Evolutionary conservation across 2,329 filamentous ascomycete genomes (phyloP), one percentile per base, ranked within the genome.

Genomic region (Grosmannia penicillata): DNA sequence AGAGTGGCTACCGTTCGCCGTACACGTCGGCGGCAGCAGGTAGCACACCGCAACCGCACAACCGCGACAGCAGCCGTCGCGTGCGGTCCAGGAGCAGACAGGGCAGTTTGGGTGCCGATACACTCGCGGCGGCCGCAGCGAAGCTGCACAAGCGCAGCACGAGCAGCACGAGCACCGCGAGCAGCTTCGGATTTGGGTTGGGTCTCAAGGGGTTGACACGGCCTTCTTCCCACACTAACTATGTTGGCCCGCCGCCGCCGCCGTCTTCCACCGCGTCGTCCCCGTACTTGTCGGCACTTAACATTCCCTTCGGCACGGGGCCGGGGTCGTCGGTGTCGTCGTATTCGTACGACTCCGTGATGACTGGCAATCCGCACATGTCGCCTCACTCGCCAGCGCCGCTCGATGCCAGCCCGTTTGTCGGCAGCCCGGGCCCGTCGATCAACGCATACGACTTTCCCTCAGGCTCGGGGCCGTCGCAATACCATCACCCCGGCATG

Each of bases 41-140:
- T 75, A 75, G 40, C 69, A 75, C 51, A 69, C n/a, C n/a, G n/a
- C n/a, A n/a, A n/a, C n/a, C n/a, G n/a, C n/a, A 67, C 29, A 35
- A 30, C 30, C 24, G 31, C 6, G 30, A 33, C 5, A 36, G 17
- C 14, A 37, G 19, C 21, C 43, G 66, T 15, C 57, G 59, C 35
- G 61, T 62, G 15, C 38, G 40, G 24, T 33, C 43, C 15, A 38
- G 39, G 27, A 26, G 41, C 18, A 33, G 36, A 9, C 41, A 35
- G 23, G 42, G 41, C 38, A 39, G 32, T 28, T 37, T 39, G 4
- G 43, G 43, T 14, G 38, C 40, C 15, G 39, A 33, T 3, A 18
- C 28, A 7, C 43, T 44, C 7, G 41, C 45, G 22, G 37, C 39
- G 14, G 41, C 43, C 1, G 41, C 45, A 1, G 38, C 30, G 14